Evolutionary conservation across 2,329 filamentous ascomycete species (phyloP).

Genomic region (Tolypocladium amazonense): DNA sequence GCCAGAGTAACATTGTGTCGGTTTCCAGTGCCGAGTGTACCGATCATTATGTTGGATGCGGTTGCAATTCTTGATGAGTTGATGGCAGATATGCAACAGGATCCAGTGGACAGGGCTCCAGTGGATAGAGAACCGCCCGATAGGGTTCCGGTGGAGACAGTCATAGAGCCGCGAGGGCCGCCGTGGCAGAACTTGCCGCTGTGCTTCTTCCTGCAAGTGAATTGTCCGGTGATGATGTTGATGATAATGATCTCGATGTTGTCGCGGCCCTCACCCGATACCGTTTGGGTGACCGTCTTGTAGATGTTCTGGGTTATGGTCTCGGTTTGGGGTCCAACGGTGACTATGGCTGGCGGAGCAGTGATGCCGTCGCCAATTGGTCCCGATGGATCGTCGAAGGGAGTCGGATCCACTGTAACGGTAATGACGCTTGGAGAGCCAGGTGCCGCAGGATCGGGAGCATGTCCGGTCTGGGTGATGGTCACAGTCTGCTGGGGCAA

Average conservation of each 20-base stretch:
- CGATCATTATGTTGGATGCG: conserved; percentile 24
- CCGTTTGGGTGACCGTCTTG: conserved; percentile 13
- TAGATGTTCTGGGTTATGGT: conserved; percentile 5
- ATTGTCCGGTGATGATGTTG: conserved; percentile 18
- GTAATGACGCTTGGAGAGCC: not conserved
- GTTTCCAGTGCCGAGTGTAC: conserved; percentile 12
- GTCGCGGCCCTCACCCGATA: conserved; percentile 9
- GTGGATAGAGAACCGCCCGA: conserved; percentile 1
- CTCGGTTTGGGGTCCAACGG: conserved; percentile 8
- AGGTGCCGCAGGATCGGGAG: not conserved
- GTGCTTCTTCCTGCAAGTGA: conserved; percentile 15
- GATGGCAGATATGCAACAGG: conserved; percentile 10
- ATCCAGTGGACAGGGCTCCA: not conserved
- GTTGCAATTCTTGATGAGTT: conserved; percentile 20
- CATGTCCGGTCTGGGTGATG: not conserved
- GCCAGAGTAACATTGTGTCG: not conserved
- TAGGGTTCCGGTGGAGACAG: conserved; percentile 3
- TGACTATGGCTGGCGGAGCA: conserved; percentile 7
- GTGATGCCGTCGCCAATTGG: conserved; percentile 9
- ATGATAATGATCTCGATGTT: conserved; percentile 21
- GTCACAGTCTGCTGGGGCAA: conserved; percentile 6
- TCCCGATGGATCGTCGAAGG: not conserved
- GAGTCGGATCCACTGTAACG: not conserved
- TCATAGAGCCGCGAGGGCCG: not conserved
- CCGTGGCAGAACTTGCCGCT: conserved; percentile 15